Evolutionary conservation across 1,284 basidiomycete species (phyloP).

Genomic region (Ustilago loliicola): DNA sequence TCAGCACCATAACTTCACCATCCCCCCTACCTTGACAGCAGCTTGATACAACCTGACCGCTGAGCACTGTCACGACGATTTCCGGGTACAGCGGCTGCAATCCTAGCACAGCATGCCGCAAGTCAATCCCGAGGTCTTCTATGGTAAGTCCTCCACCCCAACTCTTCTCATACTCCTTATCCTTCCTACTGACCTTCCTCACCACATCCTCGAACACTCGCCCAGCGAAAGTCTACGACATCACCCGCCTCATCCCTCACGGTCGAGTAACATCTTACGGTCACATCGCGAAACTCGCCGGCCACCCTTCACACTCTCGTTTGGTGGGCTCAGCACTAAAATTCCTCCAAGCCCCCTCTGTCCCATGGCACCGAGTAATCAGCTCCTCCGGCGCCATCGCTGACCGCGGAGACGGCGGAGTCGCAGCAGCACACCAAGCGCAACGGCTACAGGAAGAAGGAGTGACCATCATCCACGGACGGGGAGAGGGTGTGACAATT

Average conservation of each 20-base stretch:
- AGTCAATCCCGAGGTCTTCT: slow-evolving; percentile 52
- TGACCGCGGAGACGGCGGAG: slow-evolving; percentile 67
- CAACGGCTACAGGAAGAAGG: slow-evolving; percentile 54
- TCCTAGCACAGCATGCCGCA: slow-evolving; percentile 30
- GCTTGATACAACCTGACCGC: neutral
- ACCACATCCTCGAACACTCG: too few species aligned
- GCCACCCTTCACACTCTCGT: slow-evolving; percentile 61
- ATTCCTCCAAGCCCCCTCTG: slow-evolving; percentile 53
- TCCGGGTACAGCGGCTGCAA: too few species aligned
- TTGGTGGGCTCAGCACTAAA: slow-evolving; percentile 66
- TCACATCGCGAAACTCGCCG: slow-evolving; percentile 64
- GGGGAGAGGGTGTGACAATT: slow-evolving; percentile 44
- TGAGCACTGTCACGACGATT: neutral
- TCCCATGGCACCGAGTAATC: slow-evolving; percentile 68
- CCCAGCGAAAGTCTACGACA: slow-evolving; percentile 65
- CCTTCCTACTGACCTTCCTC: neutral
- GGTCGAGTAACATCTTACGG: slow-evolving; percentile 68
- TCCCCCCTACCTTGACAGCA: neutral
- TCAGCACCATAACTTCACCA: neutral
- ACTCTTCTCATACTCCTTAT: neutral
- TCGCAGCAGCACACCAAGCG: slow-evolving; percentile 60
- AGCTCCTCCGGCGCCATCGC: slow-evolving; percentile 62
- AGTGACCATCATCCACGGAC: slow-evolving; percentile 51
- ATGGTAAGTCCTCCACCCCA: slow-evolving; percentile 24
- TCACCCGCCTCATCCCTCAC: slow-evolving; percentile 56